Evolutionary conservation across 495 filamentous ascomycete species (phyloP).

Genomic region (Apiosordaria backusii): DNA sequence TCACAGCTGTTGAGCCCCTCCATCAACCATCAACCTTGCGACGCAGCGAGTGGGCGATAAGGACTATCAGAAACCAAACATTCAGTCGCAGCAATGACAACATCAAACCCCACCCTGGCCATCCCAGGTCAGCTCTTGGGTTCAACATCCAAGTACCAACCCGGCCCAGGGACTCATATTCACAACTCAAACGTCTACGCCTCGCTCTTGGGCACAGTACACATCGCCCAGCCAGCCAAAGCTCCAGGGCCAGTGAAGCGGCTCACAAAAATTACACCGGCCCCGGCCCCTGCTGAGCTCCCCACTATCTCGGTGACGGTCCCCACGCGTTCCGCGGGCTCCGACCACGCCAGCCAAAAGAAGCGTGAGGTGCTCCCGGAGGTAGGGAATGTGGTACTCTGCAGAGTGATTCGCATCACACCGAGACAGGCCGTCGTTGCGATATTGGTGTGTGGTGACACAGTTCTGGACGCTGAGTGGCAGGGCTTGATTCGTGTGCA

Average conservation of each 20-base stretch:
- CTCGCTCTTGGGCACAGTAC: slow-evolving; percentile 62
- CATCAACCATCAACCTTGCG: not conserved
- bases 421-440: slow-evolving; percentile 76
- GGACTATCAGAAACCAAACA: slow-evolving; percentile 1
- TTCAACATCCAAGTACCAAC: slow-evolving; percentile 55
- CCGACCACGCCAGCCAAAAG: slow-evolving; percentile 37
- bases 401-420: slow-evolving; percentile 77
- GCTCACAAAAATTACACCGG: slow-evolving; percentile 48
- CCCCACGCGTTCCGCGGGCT: slow-evolving; percentile 14
- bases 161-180: slow-evolving; percentile 81
- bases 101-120: slow-evolving; percentile 34
- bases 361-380: slow-evolving; percentile 72
- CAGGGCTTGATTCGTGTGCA: slow-evolving; percentile 67
- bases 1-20: not conserved
- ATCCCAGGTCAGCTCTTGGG: slow-evolving; percentile 79
- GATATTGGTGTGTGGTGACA: slow-evolving; percentile 73
- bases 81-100: slow-evolving; percentile 21
- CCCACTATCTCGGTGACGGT: slow-evolving; percentile 40
- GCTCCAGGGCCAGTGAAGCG: slow-evolving; percentile 54
- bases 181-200: slow-evolving; percentile 67
- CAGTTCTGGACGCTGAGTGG: slow-evolving; percentile 57
- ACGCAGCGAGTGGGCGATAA: not conserved
- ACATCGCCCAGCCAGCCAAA: slow-evolving; percentile 47
- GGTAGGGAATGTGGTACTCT: slow-evolving; percentile 75
- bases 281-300: slow-evolving; percentile 31